Evolutionary conservation across 306 rosid genomes (phyloP).

Genomic region (Begonia masoniana): DNA sequence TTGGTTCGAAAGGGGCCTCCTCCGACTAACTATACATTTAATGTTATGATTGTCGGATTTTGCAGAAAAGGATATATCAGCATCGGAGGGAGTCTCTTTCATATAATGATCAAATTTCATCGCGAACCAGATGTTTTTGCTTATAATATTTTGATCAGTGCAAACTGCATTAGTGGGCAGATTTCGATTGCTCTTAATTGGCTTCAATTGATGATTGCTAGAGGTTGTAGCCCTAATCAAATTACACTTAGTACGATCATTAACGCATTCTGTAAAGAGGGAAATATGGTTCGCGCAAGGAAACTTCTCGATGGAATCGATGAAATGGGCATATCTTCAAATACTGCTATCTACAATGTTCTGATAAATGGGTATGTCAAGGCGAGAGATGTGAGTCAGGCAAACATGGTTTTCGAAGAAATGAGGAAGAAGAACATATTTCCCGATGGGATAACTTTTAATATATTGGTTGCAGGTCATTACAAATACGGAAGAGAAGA

Average conservation of each 20-base stretch:
- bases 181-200: conserved; percentile 31
- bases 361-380: conserved; percentile 65
- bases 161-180: conserved; percentile 36
- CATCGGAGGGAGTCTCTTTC: conserved; percentile 45
- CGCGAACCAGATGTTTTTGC: conserved; percentile 40
- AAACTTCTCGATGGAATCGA: conserved; percentile 35
- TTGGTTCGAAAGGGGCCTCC: conserved; percentile 37
- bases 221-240: conserved; percentile 40
- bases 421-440: conserved; percentile 41
- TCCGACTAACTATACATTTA: conserved; percentile 29
- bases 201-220: conserved; percentile 35
- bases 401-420: conserved; percentile 48
- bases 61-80: conserved; percentile 37
- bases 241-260: conserved; percentile 31
- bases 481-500: conserved; percentile 54
- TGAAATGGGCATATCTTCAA: conserved; percentile 24
- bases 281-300: conserved; percentile 46
- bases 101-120: conserved; percentile 44
- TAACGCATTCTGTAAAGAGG: conserved; percentile 63
- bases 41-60: conserved; percentile 39
- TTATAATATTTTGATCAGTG: conserved; percentile 41
- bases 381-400: conserved; percentile 58
- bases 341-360: conserved; percentile 32
- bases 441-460: conserved; percentile 65
- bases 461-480: conserved; percentile 54